Evolutionary conservation across 352 stramenopile genomes (phyloP).

Genomic region (Pythium phragmiticola): DNA sequence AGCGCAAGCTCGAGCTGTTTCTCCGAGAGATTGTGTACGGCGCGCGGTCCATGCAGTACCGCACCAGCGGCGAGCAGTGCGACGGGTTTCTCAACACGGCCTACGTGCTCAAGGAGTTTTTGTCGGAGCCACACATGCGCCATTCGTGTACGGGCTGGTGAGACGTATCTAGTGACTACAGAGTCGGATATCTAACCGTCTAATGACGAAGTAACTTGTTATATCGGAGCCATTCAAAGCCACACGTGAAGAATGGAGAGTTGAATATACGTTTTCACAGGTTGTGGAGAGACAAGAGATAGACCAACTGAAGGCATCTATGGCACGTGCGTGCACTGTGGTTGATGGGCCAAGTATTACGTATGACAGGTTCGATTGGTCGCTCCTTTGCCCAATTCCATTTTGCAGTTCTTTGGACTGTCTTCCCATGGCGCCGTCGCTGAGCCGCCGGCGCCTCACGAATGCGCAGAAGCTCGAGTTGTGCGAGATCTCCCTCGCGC

Average conservation of each 20-base stretch:
- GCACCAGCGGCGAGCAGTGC: conserved; percentile 40
- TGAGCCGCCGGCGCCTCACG: background rate
- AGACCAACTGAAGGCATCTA: background rate
- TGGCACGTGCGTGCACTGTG: background rate
- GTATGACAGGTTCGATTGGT: background rate
- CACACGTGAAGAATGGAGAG: too few species aligned
- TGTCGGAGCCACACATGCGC: conserved; percentile 34
- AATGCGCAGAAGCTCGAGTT: conserved; percentile 13
- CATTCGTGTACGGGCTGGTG: conserved; percentile 18
- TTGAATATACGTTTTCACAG: conserved; percentile 3
- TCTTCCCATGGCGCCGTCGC: background rate
- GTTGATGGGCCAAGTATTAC: background rate
- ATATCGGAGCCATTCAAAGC: too few species aligned
- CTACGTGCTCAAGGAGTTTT: conserved; percentile 52
- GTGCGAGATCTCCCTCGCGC: conserved; percentile 5
- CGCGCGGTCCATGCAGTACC: conserved; percentile 56
- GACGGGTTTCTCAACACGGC: conserved; percentile 47
- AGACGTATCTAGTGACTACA: background rate
- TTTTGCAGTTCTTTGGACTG: background rate
- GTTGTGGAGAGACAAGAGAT: background rate
- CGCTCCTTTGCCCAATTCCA: background rate
- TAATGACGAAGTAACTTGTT: too few species aligned
- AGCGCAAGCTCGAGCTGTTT: conserved; percentile 41
- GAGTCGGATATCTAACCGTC: too few species aligned
- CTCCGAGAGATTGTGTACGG: conserved; percentile 42